Evolutionary conservation across 179 eudicot species (phyloP), one percentile per base, ranked within the genome.

Genomic region (Beta macrorhiza): DNA sequence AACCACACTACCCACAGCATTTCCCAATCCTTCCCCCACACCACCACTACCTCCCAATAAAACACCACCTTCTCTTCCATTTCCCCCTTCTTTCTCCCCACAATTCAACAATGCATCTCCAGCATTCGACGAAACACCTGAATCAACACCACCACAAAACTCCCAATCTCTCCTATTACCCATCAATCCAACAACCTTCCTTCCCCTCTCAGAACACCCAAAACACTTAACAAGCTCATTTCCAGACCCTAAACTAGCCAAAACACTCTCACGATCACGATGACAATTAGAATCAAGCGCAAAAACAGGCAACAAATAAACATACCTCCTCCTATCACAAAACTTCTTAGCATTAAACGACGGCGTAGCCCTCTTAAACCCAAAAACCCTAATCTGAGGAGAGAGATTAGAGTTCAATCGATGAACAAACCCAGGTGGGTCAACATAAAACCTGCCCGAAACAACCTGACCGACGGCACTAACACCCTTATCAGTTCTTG

Each of bases 401-500:
- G 88, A 77, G 5, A 96, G 83, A 42, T 85, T 78, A 0, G 89
- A 79, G 68, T 94, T 86, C 16, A 96, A 77, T 0, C 99, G 84
- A 2, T 92, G 85, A 1, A 93, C 79, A 14, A 93, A 83, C 16
- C 97, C 93, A 11, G 94, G 91, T n/a, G 97, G 98, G 76, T 93
- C 98, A 7, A 93, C 84, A 78, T 88, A 96, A 42, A 94, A 96
- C 58, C 90, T 75, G 20, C 99, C 99, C 1, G 99, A 96, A n/a
- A 94, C 91, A 1, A 94, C 99, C 85, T 96, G 97, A 22, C 97
- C 95, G 11, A 91, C 93, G 20, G 98, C 98, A 71, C 91, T 88
- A 71, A 96, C 99, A 15, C 98, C 98, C 79, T 96, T 96, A 67
- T 93, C 98, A 9, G 98, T 96, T 0, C 99, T 87, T 7, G 98